These are phyloP conservation scores for Exutisphaerella laricina DNA, from an alignment of 2,329 filamentous ascomycete genomes.

Conservation along the genomic window DNA sequence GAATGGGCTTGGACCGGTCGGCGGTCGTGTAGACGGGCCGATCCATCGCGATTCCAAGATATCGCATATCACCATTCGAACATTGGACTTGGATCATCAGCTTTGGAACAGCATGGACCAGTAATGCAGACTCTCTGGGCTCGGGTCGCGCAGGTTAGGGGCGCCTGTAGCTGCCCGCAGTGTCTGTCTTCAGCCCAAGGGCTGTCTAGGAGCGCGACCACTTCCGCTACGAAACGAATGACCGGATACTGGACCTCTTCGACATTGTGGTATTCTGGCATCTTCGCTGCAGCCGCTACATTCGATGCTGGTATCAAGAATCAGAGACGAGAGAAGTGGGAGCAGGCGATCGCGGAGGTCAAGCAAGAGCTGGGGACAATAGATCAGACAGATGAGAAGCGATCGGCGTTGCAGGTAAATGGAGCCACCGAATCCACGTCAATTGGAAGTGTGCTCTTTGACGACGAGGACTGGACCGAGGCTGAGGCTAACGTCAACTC, in stretches of 20 bases:
- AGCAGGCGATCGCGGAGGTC: slow-evolving; percentile 54
- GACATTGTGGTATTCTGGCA: slow-evolving; percentile 62
- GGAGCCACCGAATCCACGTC: too few relatives aligned
- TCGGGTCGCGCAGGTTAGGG: slow-evolving; percentile 57
- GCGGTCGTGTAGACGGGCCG: too few relatives aligned
- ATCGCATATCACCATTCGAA: background rate
- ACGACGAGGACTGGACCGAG: slow-evolving; percentile 18
- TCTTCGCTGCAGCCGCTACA: slow-evolving; percentile 60
- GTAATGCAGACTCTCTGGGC: slow-evolving; percentile 65
- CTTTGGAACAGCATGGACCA: background rate
- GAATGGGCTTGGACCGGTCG: too few relatives aligned
- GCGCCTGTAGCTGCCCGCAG: slow-evolving; percentile 57
- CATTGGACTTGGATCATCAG: background rate
- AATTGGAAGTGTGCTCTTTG: background rate
- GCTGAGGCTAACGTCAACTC: slow-evolving; percentile 19
- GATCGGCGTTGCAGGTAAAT: too few relatives aligned
- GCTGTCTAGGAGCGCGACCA: slow-evolving; percentile 48
- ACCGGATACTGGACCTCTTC: slow-evolving; percentile 48
- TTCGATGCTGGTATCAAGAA: slow-evolving; percentile 58
- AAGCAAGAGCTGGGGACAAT: slow-evolving; percentile 41
- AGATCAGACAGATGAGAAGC: slow-evolving; percentile 1
- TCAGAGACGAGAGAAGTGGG: slow-evolving; percentile 54
- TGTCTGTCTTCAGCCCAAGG: slow-evolving; percentile 48
- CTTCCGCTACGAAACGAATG: slow-evolving; percentile 46
- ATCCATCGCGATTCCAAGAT: too few relatives aligned